Evolutionary conservation across 2,329 filamentous ascomycete species (phyloP).

Genomic region (Truncatella angustata): DNA sequence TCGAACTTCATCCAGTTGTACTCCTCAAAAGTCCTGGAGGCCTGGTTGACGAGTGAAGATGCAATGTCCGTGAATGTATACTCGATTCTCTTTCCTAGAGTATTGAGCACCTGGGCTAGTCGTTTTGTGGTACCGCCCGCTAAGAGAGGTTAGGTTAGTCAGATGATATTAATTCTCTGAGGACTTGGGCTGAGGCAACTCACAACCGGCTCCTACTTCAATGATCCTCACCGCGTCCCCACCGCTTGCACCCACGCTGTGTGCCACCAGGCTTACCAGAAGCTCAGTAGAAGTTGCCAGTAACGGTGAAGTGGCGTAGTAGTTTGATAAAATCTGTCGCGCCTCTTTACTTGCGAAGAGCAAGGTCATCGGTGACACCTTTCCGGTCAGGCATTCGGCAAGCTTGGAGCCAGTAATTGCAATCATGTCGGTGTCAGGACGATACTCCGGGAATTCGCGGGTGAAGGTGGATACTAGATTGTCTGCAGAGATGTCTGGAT

Average conservation of each 20-base stretch:
- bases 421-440: constrained; percentile 17
- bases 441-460: constrained; percentile 12
- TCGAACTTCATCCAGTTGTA: constrained; percentile 22
- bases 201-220: no score
- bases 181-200: no score
- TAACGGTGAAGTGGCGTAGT: no score
- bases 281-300: no score
- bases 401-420: constrained; percentile 16
- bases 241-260: no score
- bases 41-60: constrained; percentile 23
- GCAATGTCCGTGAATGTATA: constrained; percentile 44
- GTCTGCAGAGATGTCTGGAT: no score
- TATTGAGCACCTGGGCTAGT: no score
- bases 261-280: no score
- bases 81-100: no score
- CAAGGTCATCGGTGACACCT: constrained; percentile 18
- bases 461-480: not conserved
- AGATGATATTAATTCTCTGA: no score
- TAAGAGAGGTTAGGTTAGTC: no score
- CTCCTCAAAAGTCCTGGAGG: constrained; percentile 2
- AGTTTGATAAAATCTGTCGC: constrained; percentile 18
- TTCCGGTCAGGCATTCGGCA: constrained; percentile 19
- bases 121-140: constrained; percentile 38
- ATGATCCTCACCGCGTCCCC: no score
- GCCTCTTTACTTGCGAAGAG: constrained; percentile 20